phyloP scores from a whole-genome alignment of 371 early-diverging fungal genomes.

The Mortierella sp. region DNA sequence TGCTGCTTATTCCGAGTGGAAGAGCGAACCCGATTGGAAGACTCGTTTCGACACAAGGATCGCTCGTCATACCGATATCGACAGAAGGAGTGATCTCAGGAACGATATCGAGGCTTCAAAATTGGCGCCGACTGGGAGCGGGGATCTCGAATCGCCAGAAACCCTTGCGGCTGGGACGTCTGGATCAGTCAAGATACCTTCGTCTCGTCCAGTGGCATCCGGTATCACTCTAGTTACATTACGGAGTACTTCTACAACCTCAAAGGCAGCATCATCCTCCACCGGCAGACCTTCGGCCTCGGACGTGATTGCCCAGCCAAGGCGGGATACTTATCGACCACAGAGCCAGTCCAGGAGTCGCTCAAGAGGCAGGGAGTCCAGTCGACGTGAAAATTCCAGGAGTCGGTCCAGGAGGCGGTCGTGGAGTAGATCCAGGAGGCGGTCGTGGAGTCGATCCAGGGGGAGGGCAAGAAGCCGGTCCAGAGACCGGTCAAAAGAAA shows the following conservation, averaged over 20 bases:
- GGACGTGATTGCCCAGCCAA: conserved; percentile 7
- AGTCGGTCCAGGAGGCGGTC: conserved; percentile 13
- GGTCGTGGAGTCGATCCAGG: conserved; percentile 13
- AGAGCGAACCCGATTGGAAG: not conserved
- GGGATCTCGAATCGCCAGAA: not conserved
- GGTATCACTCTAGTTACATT: not conserved
- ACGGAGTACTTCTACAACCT: not conserved
- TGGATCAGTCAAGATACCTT: not conserved
- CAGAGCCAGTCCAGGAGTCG: conserved; percentile 11
- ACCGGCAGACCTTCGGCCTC: not conserved
- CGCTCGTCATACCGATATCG: too few relatives aligned
- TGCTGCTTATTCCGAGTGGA: not conserved
- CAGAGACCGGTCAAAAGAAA: not conserved
- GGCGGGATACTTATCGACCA: not conserved
- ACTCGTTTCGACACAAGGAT: not conserved
- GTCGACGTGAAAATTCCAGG: conserved; percentile 10
- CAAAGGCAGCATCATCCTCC: not conserved
- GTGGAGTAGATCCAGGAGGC: conserved; percentile 6
- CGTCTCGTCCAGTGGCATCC: not conserved
- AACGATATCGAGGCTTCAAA: not conserved
- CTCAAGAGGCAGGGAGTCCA: conserved; percentile 9
- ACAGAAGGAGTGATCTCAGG: not conserved
- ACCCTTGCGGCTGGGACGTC: not conserved
- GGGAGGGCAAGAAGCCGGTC: conserved; percentile 3
- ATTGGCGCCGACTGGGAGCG: not conserved